phyloP scores from a whole-genome alignment of 805 yeast species.

The Metschnikowia anglica region DNA sequence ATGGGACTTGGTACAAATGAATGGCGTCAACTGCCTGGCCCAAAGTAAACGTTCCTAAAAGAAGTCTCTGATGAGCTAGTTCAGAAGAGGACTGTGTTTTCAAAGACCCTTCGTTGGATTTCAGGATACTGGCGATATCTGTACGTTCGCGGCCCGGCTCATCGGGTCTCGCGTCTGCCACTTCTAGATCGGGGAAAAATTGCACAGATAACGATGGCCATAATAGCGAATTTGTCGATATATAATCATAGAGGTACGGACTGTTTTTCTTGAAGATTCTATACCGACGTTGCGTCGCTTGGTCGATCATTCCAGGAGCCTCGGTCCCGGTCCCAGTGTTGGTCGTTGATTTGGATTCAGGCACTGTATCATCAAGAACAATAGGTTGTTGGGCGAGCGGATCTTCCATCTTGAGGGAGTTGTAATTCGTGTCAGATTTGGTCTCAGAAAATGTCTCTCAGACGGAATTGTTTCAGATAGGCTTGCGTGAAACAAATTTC shows the following conservation, averaged over 20 bases:
- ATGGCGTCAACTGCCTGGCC: conserved; percentile 22
- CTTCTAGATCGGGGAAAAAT: conserved; percentile 57
- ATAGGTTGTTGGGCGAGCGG: neutral
- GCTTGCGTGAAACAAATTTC: too few relatives aligned
- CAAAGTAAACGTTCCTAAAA: conserved; percentile 21
- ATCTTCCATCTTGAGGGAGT: too few relatives aligned
- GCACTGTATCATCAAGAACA: neutral
- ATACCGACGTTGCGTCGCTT: conserved; percentile 41
- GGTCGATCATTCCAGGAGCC: conserved; percentile 25
- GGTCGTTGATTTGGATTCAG: too few relatives aligned
- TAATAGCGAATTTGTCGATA: conserved; percentile 51
- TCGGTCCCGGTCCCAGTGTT: neutral
- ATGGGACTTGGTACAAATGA: conserved; percentile 35
- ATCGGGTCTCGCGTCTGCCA: neutral
- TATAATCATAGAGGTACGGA: conserved; percentile 52
- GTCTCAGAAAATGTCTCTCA: too few relatives aligned
- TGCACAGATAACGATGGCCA: conserved; percentile 66
- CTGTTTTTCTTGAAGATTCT: conserved; percentile 62
- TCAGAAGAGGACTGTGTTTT: conserved; percentile 3
- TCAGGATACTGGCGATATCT: neutral
- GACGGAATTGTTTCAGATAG: too few relatives aligned
- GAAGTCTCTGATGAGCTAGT: conserved; percentile 19
- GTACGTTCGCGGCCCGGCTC: neutral
- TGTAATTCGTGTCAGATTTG: too few relatives aligned
- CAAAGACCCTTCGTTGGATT: neutral